A percentile compares a stretch with the other conserved stretches of the same genome.
Evolutionary conservation across 495 filamentous ascomycete genomes (phyloP).

Genomic region (Entonaema liquescens): DNA sequence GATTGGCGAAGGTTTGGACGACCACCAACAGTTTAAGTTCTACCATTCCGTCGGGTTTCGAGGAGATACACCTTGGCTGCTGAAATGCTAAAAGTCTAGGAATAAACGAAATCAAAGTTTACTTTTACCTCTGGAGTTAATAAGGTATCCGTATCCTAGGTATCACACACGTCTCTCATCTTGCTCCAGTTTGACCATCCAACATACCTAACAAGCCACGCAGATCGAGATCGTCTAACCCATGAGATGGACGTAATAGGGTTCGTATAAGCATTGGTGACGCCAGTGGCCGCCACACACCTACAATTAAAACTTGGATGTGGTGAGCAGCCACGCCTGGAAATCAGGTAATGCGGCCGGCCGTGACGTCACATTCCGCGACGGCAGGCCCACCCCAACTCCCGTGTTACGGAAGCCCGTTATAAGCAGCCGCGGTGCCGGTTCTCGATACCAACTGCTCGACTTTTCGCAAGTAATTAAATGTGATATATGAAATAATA

Average conservation of each 20-base stretch:
- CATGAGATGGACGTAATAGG: slow-evolving; percentile 23
- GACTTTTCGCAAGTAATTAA: background rate
- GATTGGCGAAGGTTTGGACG: background rate
- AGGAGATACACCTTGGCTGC: background rate
- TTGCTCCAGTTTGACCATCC: background rate
- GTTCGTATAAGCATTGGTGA: slow-evolving; percentile 32
- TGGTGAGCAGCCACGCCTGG: slow-evolving; percentile 8
- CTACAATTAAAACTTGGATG: slow-evolving; percentile 22
- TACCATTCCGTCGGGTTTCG: slow-evolving; percentile 5
- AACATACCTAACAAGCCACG: slow-evolving; percentile 5
- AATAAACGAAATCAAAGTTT: background rate
- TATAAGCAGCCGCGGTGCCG: slow-evolving; percentile 28
- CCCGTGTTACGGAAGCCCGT: slow-evolving; percentile 31
- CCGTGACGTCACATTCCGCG: slow-evolving; percentile 44
- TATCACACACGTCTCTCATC: too few relatives aligned
- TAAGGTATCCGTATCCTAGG: background rate
- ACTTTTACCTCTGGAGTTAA: background rate
- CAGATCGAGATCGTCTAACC: slow-evolving; percentile 27
- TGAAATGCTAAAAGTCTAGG: background rate
- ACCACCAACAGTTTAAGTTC: background rate
- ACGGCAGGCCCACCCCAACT: slow-evolving; percentile 8
- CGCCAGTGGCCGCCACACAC: slow-evolving; percentile 39
- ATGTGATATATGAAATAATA: background rate
- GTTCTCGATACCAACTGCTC: background rate
- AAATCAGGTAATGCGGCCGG: slow-evolving; percentile 41